Base-by-base conservation (phyloP, 495 filamentous ascomycete genomes). In the Peziza echinospora region DNA sequence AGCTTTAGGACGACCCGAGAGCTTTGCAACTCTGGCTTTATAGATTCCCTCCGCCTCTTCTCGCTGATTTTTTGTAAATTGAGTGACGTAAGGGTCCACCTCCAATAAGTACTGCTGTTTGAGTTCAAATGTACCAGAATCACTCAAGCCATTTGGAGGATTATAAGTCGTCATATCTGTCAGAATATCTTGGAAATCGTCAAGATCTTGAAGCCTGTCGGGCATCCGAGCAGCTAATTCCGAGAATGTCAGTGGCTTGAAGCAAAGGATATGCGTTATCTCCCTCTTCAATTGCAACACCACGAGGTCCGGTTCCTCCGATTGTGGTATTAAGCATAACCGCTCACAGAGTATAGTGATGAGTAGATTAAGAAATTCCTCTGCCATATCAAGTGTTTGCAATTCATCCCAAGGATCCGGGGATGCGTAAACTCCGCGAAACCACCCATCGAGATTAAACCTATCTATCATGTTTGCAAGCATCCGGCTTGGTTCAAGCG, bases 11-110 rank as follows among this genome's bases (percentile, higher is more conserved):
- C 82, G 81, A 1, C 89, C 86, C 0, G 79, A 84, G 64, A 80
- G 82, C 64, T 91, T 87, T 7, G 84, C 79, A 65, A 86, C 73
- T 70, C 82, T 79, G 44, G 77, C 78, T 47, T 75, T 80, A 62
- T 85, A 93, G 16, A 82, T 79, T 46, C 69, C 78, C 64, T 99
- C 89, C 0, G 86, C 82, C 58, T 99, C 89, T 54, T 99, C 89
- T 22, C 89, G 79, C 61, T 96, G 91, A 59, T 96, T 96, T 61
- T 93, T 91, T 51, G 74, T 85, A 63, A 89, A 99, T 53, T 94
- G 82, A 11, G 84, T 78, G 53, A 83, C 83, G 57, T 94, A 99
- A 4, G 89, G 89, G 60, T 99, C 89, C 24, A 96, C 73, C 22
- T 91, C 70, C 46, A 81, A 78, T 23, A 92, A 68, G 51, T 77